phyloP scores from a whole-genome alignment of 331 rosid species.

The Telfairia occidentalis region DNA sequence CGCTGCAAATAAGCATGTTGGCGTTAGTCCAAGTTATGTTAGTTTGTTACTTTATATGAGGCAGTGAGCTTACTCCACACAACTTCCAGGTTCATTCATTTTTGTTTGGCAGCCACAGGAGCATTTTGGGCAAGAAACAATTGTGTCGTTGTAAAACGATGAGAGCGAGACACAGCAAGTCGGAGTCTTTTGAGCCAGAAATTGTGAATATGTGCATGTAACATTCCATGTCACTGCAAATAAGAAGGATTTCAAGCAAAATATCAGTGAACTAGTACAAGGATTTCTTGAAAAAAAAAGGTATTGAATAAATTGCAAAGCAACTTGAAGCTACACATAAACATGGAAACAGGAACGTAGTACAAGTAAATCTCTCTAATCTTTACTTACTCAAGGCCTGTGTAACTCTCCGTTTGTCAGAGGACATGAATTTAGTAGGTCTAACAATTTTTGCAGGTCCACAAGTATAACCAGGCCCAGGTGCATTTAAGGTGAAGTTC shows the following conservation, averaged over 20 bases:
- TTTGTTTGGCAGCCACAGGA: conserved; percentile 68
- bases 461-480: conserved; percentile 91
- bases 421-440: conserved; percentile 36
- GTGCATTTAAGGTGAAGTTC: conserved; percentile 62
- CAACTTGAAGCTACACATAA: not conserved
- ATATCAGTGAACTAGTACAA: not conserved
- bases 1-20: conserved; percentile 25
- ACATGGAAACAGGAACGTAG: not conserved
- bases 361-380: not conserved
- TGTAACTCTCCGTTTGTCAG: conserved; percentile 76
- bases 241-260: conserved; percentile 7
- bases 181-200: conserved; percentile 64
- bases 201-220: conserved; percentile 77
- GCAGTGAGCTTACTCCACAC: conserved; percentile 46
- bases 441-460: conserved; percentile 43
- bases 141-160: conserved; percentile 64
- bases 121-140: conserved; percentile 64
- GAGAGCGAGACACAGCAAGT: conserved; percentile 84
- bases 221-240: conserved; percentile 84
- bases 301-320: not conserved
- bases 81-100: conserved; percentile 35
- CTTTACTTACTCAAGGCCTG: conserved; percentile 71
- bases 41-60: not conserved
- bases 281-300: not conserved
- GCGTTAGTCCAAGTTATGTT: not conserved